Base-by-base conservation (phyloP, 768 basidiomycete genomes). In the Suillus weaverae region DNA sequence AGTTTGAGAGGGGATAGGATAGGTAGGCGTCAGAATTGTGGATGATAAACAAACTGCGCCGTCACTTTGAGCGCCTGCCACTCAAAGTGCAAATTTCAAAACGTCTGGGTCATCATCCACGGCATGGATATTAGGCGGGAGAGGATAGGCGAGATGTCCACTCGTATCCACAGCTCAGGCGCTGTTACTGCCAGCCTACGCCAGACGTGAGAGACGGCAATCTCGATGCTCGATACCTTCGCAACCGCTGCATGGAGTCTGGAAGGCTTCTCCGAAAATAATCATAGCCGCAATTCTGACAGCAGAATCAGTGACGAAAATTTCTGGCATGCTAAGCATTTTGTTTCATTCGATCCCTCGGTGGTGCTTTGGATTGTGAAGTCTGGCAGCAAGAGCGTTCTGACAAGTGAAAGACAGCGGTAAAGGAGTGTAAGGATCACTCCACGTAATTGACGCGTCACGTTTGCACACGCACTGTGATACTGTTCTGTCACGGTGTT, bases 21-120 rank as follows among this genome's bases (percentile, higher is more conserved):
- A 76, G 68, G 53, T 76, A 67, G 56, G 73, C 70, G 38, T 76
- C 73, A 39, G 73, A 76, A 50, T 69, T 66, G 60, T 59, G 60
- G 39, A 68, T 63, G 30, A 76, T 64, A 20, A 66, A 66, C 30
- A 76, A 61, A 57, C 69, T 76, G 55, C 70, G 68, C 74, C 75
- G 76, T n/a, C 71, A 69, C 32, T 60, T 73, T 70, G 26, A 76
- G 64, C 41, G 67, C 70, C 38, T 59, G 44, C n/a, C 8, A n/a
- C 41, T 75, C 71, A 55, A 74, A 73, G 9, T 70, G 64, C 44
- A 74, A 70, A 44, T 67, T 69, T n/a, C n/a, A n/a, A n/a, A n/a
- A n/a, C n/a, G 4, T 73, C 69, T 33, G n/a, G 20, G 53, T 55
- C 54, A 9, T 5, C 36, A 5, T 70, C 72, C 36, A 60, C 66